Evolutionary conservation across 305 asterid genomes (phyloP).

Genomic region (Fraxinus sp.): DNA sequence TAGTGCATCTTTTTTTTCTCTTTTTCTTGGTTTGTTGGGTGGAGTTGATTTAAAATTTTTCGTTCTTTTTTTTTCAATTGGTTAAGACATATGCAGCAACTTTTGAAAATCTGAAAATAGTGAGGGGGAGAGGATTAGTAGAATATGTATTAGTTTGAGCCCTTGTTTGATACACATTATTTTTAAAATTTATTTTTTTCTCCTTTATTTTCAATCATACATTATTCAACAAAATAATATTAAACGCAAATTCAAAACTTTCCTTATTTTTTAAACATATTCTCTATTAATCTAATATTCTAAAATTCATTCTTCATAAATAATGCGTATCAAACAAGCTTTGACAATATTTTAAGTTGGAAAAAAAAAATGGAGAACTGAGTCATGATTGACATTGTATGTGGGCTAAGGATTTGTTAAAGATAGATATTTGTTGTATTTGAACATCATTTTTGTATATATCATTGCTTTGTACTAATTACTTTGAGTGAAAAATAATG

Average conservation of each 20-base stretch:
- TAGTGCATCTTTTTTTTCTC: too few relatives aligned
- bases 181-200: too few relatives aligned
- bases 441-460: not conserved
- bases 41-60: too few relatives aligned
- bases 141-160: not conserved
- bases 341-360: not conserved
- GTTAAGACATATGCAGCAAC: not conserved
- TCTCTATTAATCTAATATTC: too few relatives aligned
- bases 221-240: too few relatives aligned
- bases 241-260: too few relatives aligned
- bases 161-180: too few relatives aligned
- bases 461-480: not conserved
- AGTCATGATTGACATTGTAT: slow-evolving; percentile 1
- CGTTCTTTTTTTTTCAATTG: not conserved
- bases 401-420: slow-evolving; percentile 26
- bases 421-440: slow-evolving; percentile 34
- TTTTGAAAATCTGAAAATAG: slow-evolving; percentile 5
- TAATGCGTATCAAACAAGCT: too few relatives aligned
- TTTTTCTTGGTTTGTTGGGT: too few relatives aligned
- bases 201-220: too few relatives aligned
- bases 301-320: too few relatives aligned
- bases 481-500: not conserved
- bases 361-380: not conserved
- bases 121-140: not conserved
- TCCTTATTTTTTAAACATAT: too few relatives aligned